A percentile compares a stretch with the other conserved stretches of the same genome.
These are phyloP conservation scores for Calonectria leucothoes DNA, from an alignment of 2,329 filamentous ascomycete species.

Conservation along the genomic window DNA sequence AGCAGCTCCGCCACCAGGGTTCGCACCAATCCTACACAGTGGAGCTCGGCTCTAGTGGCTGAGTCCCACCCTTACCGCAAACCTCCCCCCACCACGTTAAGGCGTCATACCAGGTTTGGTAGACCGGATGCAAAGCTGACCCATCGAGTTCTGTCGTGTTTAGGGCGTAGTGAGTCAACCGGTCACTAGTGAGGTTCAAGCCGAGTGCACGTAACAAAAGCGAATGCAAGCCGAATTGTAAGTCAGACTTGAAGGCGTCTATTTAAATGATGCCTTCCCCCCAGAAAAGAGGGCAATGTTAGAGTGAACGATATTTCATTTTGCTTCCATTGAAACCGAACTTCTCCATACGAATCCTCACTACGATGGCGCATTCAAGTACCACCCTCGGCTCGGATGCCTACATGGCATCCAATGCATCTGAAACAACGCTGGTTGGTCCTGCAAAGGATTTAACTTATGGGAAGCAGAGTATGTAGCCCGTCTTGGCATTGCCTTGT, in stretches of 20 bases:
- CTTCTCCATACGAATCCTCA: neutral
- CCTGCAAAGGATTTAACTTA: conserved; percentile 24
- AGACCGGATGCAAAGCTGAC: conserved; percentile 33
- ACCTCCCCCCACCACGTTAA: neutral
- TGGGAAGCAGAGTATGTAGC: conserved; percentile 32
- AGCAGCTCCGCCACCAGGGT: neutral
- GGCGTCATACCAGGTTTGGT: conserved; percentile 34
- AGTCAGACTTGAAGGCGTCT: neutral
- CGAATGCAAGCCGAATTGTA: neutral
- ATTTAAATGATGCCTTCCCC: neutral
- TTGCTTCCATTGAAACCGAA: neutral
- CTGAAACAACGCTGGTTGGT: conserved; percentile 39
- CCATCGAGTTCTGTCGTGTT: conserved; percentile 16
- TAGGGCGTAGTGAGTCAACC: conserved; percentile 39
- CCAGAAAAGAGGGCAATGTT: neutral
- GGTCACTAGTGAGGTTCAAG: neutral
- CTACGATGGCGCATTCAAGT: conserved; percentile 32
- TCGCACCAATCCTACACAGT: neutral
- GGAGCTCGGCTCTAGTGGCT: conserved; percentile 12
- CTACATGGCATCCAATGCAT: conserved; percentile 35
- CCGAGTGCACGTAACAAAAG: neutral
- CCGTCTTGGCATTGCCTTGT: neutral
- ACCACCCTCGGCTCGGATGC: conserved; percentile 28
- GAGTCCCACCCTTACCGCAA: neutral
- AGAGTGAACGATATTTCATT: neutral